Conservation (phyloP, 2,329 filamentous ascomycete species). For the Cladosporium sp. region DNA sequence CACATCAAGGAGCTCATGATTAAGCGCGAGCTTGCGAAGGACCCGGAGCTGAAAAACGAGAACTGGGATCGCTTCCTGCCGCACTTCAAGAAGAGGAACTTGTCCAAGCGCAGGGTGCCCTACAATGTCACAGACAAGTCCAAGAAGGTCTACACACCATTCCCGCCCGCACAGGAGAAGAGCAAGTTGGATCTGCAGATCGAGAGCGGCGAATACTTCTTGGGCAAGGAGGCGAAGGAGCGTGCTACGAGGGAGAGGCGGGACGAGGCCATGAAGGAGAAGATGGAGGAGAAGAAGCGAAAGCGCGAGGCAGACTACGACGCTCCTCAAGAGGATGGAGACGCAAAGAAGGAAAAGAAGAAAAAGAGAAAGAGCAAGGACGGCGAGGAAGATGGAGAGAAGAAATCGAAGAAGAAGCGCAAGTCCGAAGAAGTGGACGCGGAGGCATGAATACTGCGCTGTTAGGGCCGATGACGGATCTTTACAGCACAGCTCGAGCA, state of each 20-base stretch:
- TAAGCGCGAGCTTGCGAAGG: constrained; percentile 84
- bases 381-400: constrained; percentile 20
- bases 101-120: constrained; percentile 78
- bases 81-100: constrained; percentile 90
- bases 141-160: constrained; percentile 94
- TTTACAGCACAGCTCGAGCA: constrained; percentile 1
- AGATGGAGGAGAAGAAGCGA: constrained; percentile 82
- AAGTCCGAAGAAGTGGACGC: constrained; percentile 4
- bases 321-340: constrained; percentile 71
- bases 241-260: constrained; percentile 73
- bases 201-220: constrained; percentile 94
- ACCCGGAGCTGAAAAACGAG: constrained; percentile 78
- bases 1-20: constrained; percentile 97
- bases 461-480: neutral
- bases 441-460: neutral
- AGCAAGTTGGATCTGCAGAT: constrained; percentile 98
- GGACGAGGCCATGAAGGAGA: constrained; percentile 77
- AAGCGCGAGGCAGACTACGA: constrained; percentile 83
- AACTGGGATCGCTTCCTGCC: constrained; percentile 95
- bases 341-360: constrained; percentile 43
- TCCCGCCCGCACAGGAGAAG: constrained; percentile 95
- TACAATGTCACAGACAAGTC: constrained; percentile 85
- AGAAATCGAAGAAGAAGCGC: constrained; percentile 10
- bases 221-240: constrained; percentile 89
- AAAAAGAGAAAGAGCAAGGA: constrained; percentile 46